Evolutionary conservation across 768 basidiomycete genomes (phyloP).

Genomic region (Lactifluus piperatus): DNA sequence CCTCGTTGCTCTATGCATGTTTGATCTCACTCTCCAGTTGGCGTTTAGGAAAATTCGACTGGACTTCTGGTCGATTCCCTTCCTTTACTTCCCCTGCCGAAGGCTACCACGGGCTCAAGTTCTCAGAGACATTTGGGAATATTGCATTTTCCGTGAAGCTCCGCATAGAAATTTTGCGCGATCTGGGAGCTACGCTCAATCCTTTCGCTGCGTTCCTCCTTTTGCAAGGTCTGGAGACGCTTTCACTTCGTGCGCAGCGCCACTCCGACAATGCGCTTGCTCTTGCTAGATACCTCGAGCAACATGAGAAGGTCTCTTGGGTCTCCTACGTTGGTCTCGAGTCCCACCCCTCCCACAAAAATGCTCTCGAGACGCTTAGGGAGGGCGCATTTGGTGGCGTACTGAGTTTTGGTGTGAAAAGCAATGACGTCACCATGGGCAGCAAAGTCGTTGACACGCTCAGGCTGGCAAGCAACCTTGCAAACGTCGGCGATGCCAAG

Average conservation of each 20-base stretch:
- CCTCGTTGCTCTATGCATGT: not conserved
- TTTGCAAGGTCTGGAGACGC: slow-evolving; percentile 73
- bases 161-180: slow-evolving; percentile 56
- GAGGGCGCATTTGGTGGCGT: slow-evolving; percentile 59
- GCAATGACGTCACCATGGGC: slow-evolving; percentile 37
- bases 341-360: slow-evolving; percentile 49
- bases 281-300: slow-evolving; percentile 53
- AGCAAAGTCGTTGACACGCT: slow-evolving; percentile 61
- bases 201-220: slow-evolving; percentile 70
- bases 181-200: slow-evolving; percentile 56
- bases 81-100: slow-evolving; percentile 66
- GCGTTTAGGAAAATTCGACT: slow-evolving; percentile 58
- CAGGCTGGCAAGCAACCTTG: slow-evolving; percentile 61
- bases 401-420: slow-evolving; percentile 70
- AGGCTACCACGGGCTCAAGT: slow-evolving; percentile 66
- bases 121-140: slow-evolving; percentile 56
- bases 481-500: slow-evolving; percentile 74
- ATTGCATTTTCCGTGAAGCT: slow-evolving; percentile 58
- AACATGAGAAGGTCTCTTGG: slow-evolving; percentile 63
- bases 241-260: slow-evolving; percentile 59
- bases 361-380: slow-evolving; percentile 50
- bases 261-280: slow-evolving; percentile 64
- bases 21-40: not conserved
- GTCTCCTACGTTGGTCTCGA: slow-evolving; percentile 69
- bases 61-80: slow-evolving; percentile 65